Conservation (phyloP, 83 land plant species). For the Picea abies region DNA sequence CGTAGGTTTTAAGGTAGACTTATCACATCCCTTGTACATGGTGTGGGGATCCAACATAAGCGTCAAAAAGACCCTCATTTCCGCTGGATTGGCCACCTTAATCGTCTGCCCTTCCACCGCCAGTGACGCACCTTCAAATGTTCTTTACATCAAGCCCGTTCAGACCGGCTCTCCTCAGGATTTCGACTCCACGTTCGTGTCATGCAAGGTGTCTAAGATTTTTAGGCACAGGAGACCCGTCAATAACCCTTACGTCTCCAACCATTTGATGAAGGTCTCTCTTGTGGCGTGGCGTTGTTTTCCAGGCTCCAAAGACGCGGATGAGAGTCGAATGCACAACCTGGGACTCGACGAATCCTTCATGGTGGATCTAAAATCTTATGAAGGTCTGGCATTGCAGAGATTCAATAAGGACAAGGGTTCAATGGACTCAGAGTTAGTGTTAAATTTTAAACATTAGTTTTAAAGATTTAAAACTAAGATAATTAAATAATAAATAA, state of each 20-base stretch:
- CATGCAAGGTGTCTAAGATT: conserved; percentile 45
- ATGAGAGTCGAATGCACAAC: no score
- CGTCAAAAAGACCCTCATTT: conserved; percentile 93
- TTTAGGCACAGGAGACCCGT: conserved; percentile 29
- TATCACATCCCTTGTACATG: conserved; percentile 69
- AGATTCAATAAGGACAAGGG: no score
- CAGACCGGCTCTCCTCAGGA: conserved; percentile 91
- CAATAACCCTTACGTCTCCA: conserved; percentile 40
- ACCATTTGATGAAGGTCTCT: conserved; percentile 55
- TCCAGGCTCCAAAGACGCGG: background rate
- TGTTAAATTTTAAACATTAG: no score
- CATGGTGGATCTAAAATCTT: conserved; percentile 39
- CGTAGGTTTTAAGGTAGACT: conserved; percentile 26
- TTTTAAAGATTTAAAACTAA: no score
- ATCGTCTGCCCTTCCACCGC: conserved; percentile 33
- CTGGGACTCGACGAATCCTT: conserved; percentile 9
- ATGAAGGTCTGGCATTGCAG: no score
- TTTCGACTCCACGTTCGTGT: conserved; percentile 83
- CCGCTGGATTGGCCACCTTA: conserved; percentile 81
- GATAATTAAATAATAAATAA: no score
- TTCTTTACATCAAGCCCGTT: no score
- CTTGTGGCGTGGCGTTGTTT: conserved; percentile 29
- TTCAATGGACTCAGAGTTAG: no score
- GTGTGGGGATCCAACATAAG: conserved; percentile 95
- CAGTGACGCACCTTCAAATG: background rate